These are phyloP conservation scores for Amanita subjunquillea DNA, from an alignment of 768 basidiomycete species.

Conservation along the genomic window DNA sequence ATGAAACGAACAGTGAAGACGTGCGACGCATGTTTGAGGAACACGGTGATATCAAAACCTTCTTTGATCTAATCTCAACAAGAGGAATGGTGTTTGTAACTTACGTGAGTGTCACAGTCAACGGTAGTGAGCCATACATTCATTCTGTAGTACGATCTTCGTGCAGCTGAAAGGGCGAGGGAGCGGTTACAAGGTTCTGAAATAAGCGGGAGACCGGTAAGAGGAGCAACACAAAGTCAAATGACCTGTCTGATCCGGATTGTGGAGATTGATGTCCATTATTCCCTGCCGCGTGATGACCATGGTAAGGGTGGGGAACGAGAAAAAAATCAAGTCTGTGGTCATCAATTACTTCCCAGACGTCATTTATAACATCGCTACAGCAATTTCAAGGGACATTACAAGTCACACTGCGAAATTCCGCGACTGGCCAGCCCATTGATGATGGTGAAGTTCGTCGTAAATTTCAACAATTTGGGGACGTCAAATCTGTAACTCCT, in stretches of 20 bases:
- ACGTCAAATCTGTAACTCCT: constrained; percentile 72
- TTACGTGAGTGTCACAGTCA: constrained; percentile 59
- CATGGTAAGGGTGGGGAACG: constrained; percentile 51
- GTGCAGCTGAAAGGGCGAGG: constrained; percentile 87
- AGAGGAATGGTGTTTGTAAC: constrained; percentile 99
- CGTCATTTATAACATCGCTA: neutral
- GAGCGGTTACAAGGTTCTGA: constrained; percentile 85
- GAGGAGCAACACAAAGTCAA: constrained; percentile 20
- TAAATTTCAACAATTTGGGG: constrained; percentile 84
- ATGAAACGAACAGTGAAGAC: constrained; percentile 81
- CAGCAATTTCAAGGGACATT: constrained; percentile 80
- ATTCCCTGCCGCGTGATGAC: constrained; percentile 88
- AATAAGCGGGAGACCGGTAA: constrained; percentile 81
- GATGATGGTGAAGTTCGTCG: constrained; percentile 81
- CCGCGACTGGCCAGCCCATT: constrained; percentile 55
- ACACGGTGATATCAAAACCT: constrained; percentile 93
- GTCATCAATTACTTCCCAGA: neutral
- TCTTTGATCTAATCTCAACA: constrained; percentile 90
- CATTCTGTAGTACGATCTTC: constrained; percentile 71
- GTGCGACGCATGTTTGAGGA: constrained; percentile 83
- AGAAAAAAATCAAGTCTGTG: constrained; percentile 76
- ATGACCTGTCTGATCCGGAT: constrained; percentile 13
- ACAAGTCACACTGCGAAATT: constrained; percentile 66
- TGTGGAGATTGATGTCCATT: constrained; percentile 93
- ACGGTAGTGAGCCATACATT: constrained; percentile 5